These are phyloP conservation scores for Starmera pachycereana DNA, from an alignment of 805 yeast genomes.

Conservation along the genomic window DNA sequence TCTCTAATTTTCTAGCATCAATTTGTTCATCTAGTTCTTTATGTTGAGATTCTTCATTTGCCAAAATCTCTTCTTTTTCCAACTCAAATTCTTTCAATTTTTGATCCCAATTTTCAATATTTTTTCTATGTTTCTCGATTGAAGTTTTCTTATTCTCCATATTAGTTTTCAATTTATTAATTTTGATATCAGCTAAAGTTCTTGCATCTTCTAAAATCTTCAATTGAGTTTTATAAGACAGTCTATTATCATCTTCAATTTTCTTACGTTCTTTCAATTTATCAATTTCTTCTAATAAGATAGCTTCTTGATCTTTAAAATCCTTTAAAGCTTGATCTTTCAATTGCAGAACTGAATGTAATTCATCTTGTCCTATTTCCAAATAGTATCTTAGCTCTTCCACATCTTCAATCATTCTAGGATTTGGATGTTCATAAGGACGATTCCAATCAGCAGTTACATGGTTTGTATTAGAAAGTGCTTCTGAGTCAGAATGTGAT, in stretches of 20 bases:
- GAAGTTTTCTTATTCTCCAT: constrained; percentile 18
- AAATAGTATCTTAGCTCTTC: constrained; percentile 31
- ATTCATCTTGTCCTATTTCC: constrained; percentile 32
- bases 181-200: constrained; percentile 24
- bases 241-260: constrained; percentile 30
- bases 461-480: constrained; percentile 4
- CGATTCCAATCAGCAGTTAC: not conserved
- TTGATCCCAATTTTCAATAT: constrained; percentile 25
- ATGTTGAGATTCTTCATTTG: constrained; percentile 9
- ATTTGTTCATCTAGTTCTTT: constrained; percentile 11
- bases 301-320: constrained; percentile 27
- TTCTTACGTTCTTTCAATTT: constrained; percentile 29
- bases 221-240: constrained; percentile 29
- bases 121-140: constrained; percentile 23
- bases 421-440: constrained; percentile 4
- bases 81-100: constrained; percentile 17
- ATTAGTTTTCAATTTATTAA: constrained; percentile 22
- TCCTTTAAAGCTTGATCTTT: constrained; percentile 24
- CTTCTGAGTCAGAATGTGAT: too few relatives aligned
- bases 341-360: constrained; percentile 24
- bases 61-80: constrained; percentile 7
- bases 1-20: constrained; percentile 2
- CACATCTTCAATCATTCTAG: constrained; percentile 24
- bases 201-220: constrained; percentile 31
- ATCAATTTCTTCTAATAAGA: constrained; percentile 23